Conservation (phyloP, 2,329 filamentous ascomycete genomes). For the Fusarium goolgardi region DNA sequence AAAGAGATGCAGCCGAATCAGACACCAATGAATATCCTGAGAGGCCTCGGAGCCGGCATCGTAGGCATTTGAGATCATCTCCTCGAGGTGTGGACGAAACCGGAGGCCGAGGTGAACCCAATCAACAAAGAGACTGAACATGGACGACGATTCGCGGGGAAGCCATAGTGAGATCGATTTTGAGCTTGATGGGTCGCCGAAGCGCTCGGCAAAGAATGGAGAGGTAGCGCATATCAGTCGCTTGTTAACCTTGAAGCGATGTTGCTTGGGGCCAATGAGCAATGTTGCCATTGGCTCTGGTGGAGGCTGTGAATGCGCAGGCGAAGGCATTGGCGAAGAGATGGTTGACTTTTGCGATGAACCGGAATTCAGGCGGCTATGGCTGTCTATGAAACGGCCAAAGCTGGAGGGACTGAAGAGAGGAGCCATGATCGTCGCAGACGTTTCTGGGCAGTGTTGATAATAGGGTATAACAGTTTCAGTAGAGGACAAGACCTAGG, state of each 20-base stretch:
- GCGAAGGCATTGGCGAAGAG: constrained; percentile 37
- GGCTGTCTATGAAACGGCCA: constrained; percentile 39
- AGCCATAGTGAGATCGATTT: constrained; percentile 54
- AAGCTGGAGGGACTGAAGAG: constrained; percentile 42
- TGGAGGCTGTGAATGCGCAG: constrained; percentile 40
- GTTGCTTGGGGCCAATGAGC: constrained; percentile 57
- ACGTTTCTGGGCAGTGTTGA: constrained; percentile 17
- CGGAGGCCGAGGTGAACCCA: constrained; percentile 61
- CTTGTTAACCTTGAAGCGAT: constrained; percentile 57
- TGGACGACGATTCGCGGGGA: constrained; percentile 61
- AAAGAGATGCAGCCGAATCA: constrained; percentile 68
- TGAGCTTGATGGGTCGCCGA: constrained; percentile 52
- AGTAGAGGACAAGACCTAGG: constrained; percentile 33
- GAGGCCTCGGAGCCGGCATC: constrained; percentile 46
- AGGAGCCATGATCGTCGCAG: constrained; percentile 37
- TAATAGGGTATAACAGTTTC: constrained; percentile 21
- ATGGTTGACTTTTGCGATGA: constrained; percentile 40
- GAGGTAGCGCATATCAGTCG: constrained; percentile 60
- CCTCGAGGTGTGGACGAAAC: constrained; percentile 59
- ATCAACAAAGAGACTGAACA: constrained; percentile 65
- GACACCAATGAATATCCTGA: constrained; percentile 64
- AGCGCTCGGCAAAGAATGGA: constrained; percentile 60
- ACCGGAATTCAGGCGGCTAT: constrained; percentile 22
- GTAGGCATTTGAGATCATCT: constrained; percentile 51
- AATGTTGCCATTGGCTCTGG: constrained; percentile 51